phyloP scores from a whole-genome alignment of 169 alveolate species.

The Miamiensis avidus region DNA sequence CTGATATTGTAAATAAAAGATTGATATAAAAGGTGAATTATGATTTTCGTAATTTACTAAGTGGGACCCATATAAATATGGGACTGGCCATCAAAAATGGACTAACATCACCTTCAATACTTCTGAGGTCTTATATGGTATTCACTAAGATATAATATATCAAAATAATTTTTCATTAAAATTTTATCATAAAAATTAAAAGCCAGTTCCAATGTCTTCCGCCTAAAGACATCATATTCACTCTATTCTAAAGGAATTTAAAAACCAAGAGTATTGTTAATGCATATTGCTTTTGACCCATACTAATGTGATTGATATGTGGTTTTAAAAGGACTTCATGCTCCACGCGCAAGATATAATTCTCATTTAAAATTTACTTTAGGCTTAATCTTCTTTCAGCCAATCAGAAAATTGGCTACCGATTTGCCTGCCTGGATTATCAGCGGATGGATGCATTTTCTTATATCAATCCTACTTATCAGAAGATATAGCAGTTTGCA shows the following conservation, averaged over 20 bases:
- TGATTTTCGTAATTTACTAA: conserved; percentile 24
- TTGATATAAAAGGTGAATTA: conserved; percentile 27
- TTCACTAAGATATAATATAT: no score
- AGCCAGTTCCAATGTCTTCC: conserved; percentile 15
- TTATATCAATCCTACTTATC: conserved; percentile 20
- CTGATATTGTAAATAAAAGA: conserved; percentile 36
- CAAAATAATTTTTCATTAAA: no score
- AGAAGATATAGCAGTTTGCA: conserved; percentile 30
- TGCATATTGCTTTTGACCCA: conserved; percentile 18
- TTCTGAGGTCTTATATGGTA: conserved; percentile 14
- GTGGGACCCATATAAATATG: conserved; percentile 30
- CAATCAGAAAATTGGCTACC: conserved; percentile 65
- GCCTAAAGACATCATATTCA: conserved; percentile 24
- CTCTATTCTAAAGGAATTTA: conserved; percentile 16
- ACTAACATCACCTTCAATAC: conserved; percentile 28
- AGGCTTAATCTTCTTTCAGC: conserved; percentile 46
- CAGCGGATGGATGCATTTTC: conserved; percentile 54
- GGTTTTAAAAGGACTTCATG: conserved; percentile 23
- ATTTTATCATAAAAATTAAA: no score
- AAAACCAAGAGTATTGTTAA: conserved; percentile 1
- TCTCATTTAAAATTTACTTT: conserved; percentile 46
- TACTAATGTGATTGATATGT: conserved; percentile 28
- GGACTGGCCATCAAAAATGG: conserved; percentile 38
- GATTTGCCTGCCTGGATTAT: conserved; percentile 60
- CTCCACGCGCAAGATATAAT: conserved; percentile 40